phyloP scores from a whole-genome alignment of 805 yeast genomes.

The Ogataea parapolymorpha region DNA sequence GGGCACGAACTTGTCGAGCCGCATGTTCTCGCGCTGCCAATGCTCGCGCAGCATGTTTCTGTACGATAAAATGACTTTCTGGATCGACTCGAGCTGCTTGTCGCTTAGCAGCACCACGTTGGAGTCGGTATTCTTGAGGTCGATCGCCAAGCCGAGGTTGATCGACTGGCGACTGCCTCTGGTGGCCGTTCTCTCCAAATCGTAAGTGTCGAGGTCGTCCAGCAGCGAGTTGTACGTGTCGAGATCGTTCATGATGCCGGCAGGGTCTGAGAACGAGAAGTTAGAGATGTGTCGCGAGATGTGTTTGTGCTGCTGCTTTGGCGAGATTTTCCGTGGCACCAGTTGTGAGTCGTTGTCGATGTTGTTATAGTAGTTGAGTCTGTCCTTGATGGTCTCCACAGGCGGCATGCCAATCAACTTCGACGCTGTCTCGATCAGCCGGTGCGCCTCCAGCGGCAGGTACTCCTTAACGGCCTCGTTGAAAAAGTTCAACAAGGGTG shows the following conservation, averaged over 20 bases:
- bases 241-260: constrained; percentile 25
- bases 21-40: constrained; percentile 35
- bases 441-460: constrained; percentile 65
- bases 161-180: constrained; percentile 21
- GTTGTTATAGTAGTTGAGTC: constrained; percentile 32
- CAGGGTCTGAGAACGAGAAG: constrained; percentile 19
- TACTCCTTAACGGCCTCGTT: constrained; percentile 66
- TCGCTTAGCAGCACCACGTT: constrained; percentile 30
- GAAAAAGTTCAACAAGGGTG: constrained; percentile 73
- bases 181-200: constrained; percentile 24
- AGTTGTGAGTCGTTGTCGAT: constrained; percentile 43
- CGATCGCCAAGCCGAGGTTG: constrained; percentile 28
- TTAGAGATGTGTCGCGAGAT: constrained; percentile 26
- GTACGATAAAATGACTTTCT: constrained; percentile 49
- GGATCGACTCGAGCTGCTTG: constrained; percentile 42
- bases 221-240: constrained; percentile 32
- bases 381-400: constrained; percentile 36
- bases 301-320: constrained; percentile 32
- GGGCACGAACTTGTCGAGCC: constrained; percentile 24
- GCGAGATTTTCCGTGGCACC: constrained; percentile 48
- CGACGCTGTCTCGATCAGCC: constrained; percentile 59
- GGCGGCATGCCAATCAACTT: constrained; percentile 55
- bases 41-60: constrained; percentile 48
- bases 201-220: constrained; percentile 34
- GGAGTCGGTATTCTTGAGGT: constrained; percentile 27